Percentiles rank a stretch among this genome's conserved stretches.
Evolutionary conservation across 805 yeast species (phyloP).

Genomic region (Saturnispora kantuleensis): DNA sequence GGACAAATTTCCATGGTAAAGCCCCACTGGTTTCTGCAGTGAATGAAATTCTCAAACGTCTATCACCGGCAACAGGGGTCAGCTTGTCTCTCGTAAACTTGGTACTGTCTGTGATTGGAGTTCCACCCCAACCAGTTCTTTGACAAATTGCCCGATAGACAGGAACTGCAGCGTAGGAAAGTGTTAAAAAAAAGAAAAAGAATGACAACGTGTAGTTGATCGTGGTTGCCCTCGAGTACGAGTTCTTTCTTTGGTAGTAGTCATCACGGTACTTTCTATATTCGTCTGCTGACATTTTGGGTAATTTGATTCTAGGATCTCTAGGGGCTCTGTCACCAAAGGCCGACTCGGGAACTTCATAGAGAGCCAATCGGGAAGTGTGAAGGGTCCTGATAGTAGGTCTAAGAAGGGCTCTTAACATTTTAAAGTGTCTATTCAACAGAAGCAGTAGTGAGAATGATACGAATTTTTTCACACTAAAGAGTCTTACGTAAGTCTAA

Average conservation of each 20-base stretch:
- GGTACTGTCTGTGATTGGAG: constrained; percentile 77
- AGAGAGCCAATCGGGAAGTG: not conserved
- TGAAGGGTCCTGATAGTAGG: constrained; percentile 3
- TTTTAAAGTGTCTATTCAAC: not conserved
- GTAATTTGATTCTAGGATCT: constrained; percentile 15
- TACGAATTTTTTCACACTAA: not conserved
- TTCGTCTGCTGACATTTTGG: constrained; percentile 26
- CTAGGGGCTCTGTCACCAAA: constrained; percentile 7
- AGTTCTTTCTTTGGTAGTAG: constrained; percentile 21
- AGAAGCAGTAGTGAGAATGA: not conserved
- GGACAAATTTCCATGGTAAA: constrained; percentile 90
- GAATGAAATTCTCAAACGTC: constrained; percentile 73
- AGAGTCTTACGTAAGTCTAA: constrained; percentile 6
- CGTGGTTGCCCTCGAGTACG: constrained; percentile 40
- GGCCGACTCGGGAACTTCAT: constrained; percentile 13
- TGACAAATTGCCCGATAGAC: constrained; percentile 85
- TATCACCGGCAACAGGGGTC: constrained; percentile 77
- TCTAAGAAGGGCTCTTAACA: not conserved
- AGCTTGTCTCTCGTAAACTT: constrained; percentile 81
- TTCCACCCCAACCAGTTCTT: constrained; percentile 93
- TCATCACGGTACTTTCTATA: constrained; percentile 20
- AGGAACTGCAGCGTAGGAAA: constrained; percentile 88
- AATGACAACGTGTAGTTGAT: constrained; percentile 62
- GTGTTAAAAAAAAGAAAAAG: constrained; percentile 58
- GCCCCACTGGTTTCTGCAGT: constrained; percentile 87